A percentile compares a stretch with the other conserved stretches of the same genome.
These are phyloP conservation scores for Ambrosia trifida DNA, from an alignment of 129 eudicot species.

Conservation along the genomic window DNA sequence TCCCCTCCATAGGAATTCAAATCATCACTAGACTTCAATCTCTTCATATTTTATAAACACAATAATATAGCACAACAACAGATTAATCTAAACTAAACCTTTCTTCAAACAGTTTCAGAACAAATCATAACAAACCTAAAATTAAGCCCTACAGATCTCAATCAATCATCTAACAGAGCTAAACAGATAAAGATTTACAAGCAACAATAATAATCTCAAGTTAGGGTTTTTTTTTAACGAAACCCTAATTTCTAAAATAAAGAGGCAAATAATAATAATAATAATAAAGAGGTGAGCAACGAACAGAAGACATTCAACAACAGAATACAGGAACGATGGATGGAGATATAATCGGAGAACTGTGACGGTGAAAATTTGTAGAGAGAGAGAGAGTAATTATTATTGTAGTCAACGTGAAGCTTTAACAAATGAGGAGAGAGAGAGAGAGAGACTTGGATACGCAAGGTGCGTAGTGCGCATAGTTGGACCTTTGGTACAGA, in stretches of 20 bases:
- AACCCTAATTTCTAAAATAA: slow-evolving; percentile 32
- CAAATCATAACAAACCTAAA: slow-evolving; percentile 5
- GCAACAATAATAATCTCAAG: neutral
- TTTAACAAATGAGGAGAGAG: slow-evolving; percentile 29
- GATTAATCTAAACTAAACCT: neutral
- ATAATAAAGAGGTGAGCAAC: no score
- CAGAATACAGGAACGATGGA: slow-evolving; percentile 1
- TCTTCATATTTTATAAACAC: slow-evolving; percentile 55
- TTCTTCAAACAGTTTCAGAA: neutral
- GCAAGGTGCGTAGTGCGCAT: slow-evolving; percentile 69
- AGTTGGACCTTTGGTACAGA: slow-evolving; percentile 33
- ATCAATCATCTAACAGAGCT: slow-evolving; percentile 20
- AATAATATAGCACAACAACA: neutral
- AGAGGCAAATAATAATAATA: slow-evolving; percentile 11
- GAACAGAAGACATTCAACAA: slow-evolving; percentile 7
- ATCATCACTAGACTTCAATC: slow-evolving; percentile 84
- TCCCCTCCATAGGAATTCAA: slow-evolving; percentile 74
- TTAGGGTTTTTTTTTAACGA: slow-evolving; percentile 19
- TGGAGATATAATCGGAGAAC: slow-evolving; percentile 11
- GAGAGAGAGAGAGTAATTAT: neutral
- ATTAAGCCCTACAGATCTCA: slow-evolving; percentile 40
- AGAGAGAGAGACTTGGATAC: slow-evolving; percentile 49
- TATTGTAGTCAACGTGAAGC: slow-evolving; percentile 45
- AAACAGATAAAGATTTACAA: slow-evolving; percentile 2
- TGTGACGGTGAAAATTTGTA: no score